Evolutionary conservation across 495 filamentous ascomycete species (phyloP), one percentile per base, ranked within the genome.

Genomic region (Viridothelium virens): DNA sequence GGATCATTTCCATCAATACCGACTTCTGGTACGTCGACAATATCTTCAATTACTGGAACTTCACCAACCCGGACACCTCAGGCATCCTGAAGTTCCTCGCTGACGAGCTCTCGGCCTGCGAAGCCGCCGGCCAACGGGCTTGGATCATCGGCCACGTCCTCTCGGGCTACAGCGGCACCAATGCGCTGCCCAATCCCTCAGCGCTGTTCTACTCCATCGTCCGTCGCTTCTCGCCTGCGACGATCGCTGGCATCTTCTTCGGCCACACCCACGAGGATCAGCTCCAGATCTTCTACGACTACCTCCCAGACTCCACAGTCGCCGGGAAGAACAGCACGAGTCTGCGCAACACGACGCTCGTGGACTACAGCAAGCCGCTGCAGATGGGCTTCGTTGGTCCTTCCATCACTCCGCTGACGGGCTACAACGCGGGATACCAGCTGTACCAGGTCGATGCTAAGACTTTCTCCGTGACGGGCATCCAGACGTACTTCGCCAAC

Each of bases 241-340:
- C 83, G 0, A 84, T 85, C 63, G 81, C 82, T 9, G 80, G 79
- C 56, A 72, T 82, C 9, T 84, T 86, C 72, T 86, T 80, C 65
- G 83, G 83, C 7, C 83, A 85, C 71, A 84, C 81, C 2, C 82
- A 85, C 68, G 79, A 84, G 64, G 83, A 83, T 70, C 72, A 85
- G 65, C 74, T 81, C 37, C 78, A 80, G 66, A 73, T 85, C 46
- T 84, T 79, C 73, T 84, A 83, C 63, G 66, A 67, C 38, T 64
- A 64, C 34, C 53, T 59, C 18, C 53, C 53, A 11, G 34, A 47
- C 39, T 18, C 25, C 61, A 46, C 53, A 6, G 34, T 41, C 16
- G 4, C 62, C 47, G 71, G 77, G 38, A 80, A 82, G 66, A 83
- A 83, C 61, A 80, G 77, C 25, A 81, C 79, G 0, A 66, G 69